phyloP scores from a whole-genome alignment of 164 flowering plant species.

The Kingdonia uniflora region DNA sequence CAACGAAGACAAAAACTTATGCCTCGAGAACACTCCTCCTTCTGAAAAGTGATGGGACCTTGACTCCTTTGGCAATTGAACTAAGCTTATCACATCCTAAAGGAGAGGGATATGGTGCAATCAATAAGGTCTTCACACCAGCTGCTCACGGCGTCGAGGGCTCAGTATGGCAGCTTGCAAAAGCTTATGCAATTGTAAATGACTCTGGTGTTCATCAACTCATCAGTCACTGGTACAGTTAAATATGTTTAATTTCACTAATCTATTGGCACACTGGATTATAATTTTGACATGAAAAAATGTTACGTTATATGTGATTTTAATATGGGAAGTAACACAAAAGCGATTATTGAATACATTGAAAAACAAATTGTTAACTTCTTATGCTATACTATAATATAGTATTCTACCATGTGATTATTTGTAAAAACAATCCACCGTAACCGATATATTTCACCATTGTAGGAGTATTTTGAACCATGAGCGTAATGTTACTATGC shows the following conservation, averaged over 20 bases:
- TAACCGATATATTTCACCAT: no score
- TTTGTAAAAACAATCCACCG: no score
- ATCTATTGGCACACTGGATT: no score
- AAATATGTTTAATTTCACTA: no score
- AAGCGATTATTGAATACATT: no score
- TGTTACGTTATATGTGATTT: no score
- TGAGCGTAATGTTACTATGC: background rate
- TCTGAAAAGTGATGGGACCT: conserved; percentile 29
- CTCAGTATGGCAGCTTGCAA: conserved; percentile 72
- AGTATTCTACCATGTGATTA: no score
- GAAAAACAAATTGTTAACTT: no score
- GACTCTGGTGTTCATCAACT: conserved; percentile 66
- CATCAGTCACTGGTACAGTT: conserved; percentile 68
- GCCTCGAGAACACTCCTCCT: conserved; percentile 68
- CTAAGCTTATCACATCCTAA: conserved; percentile 38
- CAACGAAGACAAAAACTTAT: conserved; percentile 38
- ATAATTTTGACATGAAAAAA: no score
- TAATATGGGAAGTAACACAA: no score
- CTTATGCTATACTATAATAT: no score
- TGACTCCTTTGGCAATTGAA: conserved; percentile 63
- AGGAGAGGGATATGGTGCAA: conserved; percentile 26
- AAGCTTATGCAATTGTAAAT: conserved; percentile 52
- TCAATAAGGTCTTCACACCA: conserved; percentile 42
- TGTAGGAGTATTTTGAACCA: no score
- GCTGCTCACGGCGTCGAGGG: conserved; percentile 28